Conservation (phyloP, 2,329 filamentous ascomycete genomes). For the Rachicladosporium sp. region DNA sequence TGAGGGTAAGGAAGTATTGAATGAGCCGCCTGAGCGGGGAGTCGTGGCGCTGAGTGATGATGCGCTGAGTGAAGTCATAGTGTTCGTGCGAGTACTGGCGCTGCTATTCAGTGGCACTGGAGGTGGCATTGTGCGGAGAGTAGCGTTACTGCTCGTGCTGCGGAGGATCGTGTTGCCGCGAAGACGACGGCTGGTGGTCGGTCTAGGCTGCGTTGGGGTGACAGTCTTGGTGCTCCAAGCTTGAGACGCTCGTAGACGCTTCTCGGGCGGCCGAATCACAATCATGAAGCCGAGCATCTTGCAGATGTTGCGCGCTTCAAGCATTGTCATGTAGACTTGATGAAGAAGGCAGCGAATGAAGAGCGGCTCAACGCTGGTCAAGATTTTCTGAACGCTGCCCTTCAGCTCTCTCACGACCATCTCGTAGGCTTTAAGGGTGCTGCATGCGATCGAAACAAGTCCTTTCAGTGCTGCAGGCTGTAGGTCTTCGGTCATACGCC, state of each 20-base stretch:
- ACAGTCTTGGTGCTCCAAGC: conserved; percentile 23
- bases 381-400: conserved; percentile 37
- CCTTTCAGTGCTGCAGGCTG: conserved; percentile 31
- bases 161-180: conserved; percentile 41
- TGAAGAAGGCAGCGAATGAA: conserved; percentile 48
- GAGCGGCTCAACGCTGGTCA: conserved; percentile 43
- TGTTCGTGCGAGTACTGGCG: conserved; percentile 44
- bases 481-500: conserved; percentile 35
- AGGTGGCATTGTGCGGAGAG: conserved; percentile 23
- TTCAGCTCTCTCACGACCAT: conserved; percentile 38
- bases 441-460: conserved; percentile 28
- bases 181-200: conserved; percentile 31
- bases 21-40: conserved; percentile 72
- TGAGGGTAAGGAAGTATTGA: conserved; percentile 32
- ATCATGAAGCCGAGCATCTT: conserved; percentile 36
- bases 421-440: conserved; percentile 37
- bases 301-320: conserved; percentile 49
- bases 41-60: conserved; percentile 39
- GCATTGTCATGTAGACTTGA: conserved; percentile 44
- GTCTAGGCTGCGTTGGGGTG: conserved; percentile 36
- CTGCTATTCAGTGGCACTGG: conserved; percentile 32
- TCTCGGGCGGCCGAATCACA: conserved; percentile 8
- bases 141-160: conserved; percentile 25
- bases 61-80: conserved; percentile 31
- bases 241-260: conserved; percentile 16